Base-by-base conservation (phyloP, 257 asterid genomes). In the Nicotiana knightiana region DNA sequence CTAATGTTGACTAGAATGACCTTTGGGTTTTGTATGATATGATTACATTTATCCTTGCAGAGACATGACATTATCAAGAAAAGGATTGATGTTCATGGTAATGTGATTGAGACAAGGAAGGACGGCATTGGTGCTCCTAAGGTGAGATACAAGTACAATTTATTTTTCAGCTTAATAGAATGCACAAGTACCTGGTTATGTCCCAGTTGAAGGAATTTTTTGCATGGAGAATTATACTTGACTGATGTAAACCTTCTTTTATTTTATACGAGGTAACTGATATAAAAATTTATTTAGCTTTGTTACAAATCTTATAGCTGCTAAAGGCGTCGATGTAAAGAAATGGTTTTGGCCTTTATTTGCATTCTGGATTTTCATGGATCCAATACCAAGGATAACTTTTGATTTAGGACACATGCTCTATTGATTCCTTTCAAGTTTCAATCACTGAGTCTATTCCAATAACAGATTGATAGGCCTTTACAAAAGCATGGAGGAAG, bases 401-500 rank as follows among this genome's bases (percentile, higher is more conserved):
- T 24, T 71, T 7, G 79, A 75, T 26, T 26, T 75, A 12, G 28
- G 62, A 51, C 15, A 54, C 46, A 26, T 51, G 61, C 43, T 75
- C 39, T 15, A 48, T 73, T 46, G 51, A 48, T 73, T 48, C 62
- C 79, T 48, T 73, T 48, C 62, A 7, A 39, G 28, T 48, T 48
- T 48, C 62, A 0, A 39, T 15, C 76, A 48, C 77, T 13, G 64
- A 76, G 26, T 77, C 33, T 21, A 51, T 54, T 65, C 67, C 46
- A 76, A 35, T 57, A 62, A 84, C 86, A 96, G 99, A 90, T 96
- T 79, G 98, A 91, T 33, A 89, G 66, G 21, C 98, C 99, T 82
- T 86, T 96, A 79, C 99, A 96, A 82, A 93, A 83, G 88, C 99
- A 96, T 79, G 99, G 99, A 70, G 99, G 99, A 85, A 89, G 98